Conservation (phyloP, 352 stramenopile species). For the Pythium myriotylum region DNA sequence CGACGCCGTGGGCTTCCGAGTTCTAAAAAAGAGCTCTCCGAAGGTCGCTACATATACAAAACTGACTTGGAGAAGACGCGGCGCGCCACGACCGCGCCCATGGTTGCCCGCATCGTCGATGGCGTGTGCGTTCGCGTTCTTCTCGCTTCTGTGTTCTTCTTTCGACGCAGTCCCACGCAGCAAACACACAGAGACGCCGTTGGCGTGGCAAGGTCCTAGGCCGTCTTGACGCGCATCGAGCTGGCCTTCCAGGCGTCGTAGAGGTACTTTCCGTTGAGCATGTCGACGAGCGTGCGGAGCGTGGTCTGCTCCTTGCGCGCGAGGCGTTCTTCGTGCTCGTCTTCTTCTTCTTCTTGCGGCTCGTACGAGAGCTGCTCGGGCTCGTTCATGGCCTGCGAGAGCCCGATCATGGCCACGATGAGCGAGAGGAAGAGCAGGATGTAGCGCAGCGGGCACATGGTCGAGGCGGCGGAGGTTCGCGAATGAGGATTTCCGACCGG, state of each 20-base stretch:
- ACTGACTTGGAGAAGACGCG: conserved; percentile 7
- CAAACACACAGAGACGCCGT: not conserved
- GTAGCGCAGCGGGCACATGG: conserved; percentile 86
- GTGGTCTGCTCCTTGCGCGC: conserved; percentile 38
- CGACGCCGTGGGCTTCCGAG: too few relatives aligned
- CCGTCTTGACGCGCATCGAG: conserved; percentile 59
- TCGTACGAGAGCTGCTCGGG: conserved; percentile 57
- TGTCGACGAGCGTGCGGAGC: conserved; percentile 80
- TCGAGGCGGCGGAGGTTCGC: not conserved
- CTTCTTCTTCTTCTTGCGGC: conserved; percentile 48
- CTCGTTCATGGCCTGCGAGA: conserved; percentile 79
- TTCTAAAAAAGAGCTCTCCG: too few relatives aligned
- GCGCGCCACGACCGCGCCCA: not conserved
- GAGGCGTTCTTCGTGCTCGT: conserved; percentile 37
- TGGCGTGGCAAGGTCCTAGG: conserved; percentile 16
- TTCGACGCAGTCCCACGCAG: not conserved
- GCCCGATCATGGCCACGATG: conserved; percentile 81
- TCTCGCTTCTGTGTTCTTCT: too few relatives aligned
- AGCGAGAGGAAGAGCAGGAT: conserved; percentile 84
- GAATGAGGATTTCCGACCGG: too few relatives aligned
- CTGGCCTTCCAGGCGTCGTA: conserved; percentile 81
- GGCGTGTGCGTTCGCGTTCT: not conserved
- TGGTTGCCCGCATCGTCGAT: not conserved
- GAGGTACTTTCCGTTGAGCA: conserved; percentile 89
- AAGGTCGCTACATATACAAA: conserved; percentile 11